Evolutionary conservation across 2,329 filamentous ascomycete species (phyloP).

Genomic region (Stachybotrys echinatus): DNA sequence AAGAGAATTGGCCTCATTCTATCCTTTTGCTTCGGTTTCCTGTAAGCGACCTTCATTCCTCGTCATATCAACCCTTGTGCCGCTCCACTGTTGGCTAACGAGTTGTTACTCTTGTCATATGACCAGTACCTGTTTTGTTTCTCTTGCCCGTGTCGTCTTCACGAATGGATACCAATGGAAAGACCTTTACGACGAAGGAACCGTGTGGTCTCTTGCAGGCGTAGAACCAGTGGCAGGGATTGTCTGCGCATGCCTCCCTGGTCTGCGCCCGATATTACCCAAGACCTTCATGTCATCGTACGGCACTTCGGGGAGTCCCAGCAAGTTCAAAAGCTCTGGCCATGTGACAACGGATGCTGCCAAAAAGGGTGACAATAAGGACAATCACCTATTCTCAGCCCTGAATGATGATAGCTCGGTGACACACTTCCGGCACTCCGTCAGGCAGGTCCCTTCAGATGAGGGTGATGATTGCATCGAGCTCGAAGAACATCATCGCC

Average conservation of each 20-base stretch:
- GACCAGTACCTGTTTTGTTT: slow-evolving; percentile 2
- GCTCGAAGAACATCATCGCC: neutral
- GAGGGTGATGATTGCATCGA: slow-evolving; percentile 1
- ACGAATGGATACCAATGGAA: slow-evolving; percentile 2
- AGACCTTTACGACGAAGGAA: slow-evolving; percentile 3
- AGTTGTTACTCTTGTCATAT: neutral
- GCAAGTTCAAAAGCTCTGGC: slow-evolving; percentile 1
- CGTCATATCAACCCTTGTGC: neutral
- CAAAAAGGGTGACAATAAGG: slow-evolving; percentile 2
- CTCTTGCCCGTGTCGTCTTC: slow-evolving; percentile 2
- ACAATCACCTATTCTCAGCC: neutral
- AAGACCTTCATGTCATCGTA: slow-evolving; percentile 1
- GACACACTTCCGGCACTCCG: slow-evolving; percentile 1
- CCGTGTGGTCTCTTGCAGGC: slow-evolving; percentile 1
- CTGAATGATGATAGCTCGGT: slow-evolving; percentile 1
- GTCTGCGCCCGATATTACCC: neutral
- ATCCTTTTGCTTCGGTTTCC: slow-evolving; percentile 6
- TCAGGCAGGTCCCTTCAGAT: neutral
- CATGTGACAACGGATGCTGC: neutral
- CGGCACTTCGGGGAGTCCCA: neutral
- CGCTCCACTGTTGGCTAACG: neutral
- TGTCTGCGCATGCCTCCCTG: slow-evolving; percentile 1
- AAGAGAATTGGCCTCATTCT: slow-evolving; percentile 6
- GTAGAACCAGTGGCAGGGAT: slow-evolving; percentile 1
- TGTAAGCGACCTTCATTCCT: slow-evolving; percentile 4